Evolutionary conservation across 306 rosid species (phyloP), one percentile per base, ranked within the genome.

Genomic region (Gillenia trifoliata): DNA sequence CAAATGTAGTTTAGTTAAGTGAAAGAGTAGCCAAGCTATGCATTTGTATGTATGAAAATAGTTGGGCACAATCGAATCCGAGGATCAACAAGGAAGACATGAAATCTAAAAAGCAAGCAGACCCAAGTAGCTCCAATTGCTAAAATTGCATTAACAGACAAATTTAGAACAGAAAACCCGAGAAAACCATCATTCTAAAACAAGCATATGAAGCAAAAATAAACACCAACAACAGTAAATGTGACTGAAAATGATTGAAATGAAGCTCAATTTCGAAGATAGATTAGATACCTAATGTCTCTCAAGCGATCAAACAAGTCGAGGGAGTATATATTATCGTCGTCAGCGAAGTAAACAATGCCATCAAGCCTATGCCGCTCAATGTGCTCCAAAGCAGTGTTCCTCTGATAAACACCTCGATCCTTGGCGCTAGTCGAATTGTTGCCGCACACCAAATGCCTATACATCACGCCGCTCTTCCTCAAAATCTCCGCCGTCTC

Each of bases 361-460:
- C 93, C 99, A 77, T 95, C 96, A 63, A 95, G 93, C 72, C 77
- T 84, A 70, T 95, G 99, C 28, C 55, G 83, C 72, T 92, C 98
- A 84, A 95, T 89, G 86, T 95, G 98, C 77, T 95, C 90, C 89
- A 95, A 84, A n/a, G 98, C 99, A 1, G 81, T 79, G 73, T 95
- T 95, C 86, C 99, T 85, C 88, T 92, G 99, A 79, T 89, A 86
- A 76, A 95, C 98, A 8, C 99, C 99, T 77, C 99, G 85, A 76
- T 92, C 99, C 83, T 95, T 95, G 36, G 87, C 80, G 30, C 80
- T 85, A 0, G 87, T 89, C 62, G 61, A 80, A 71, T 92, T 95
- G 86, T 82, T 85, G 38, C 72, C 20, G 40, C 98, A 87, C 15
- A 89, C 98, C 85, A 95, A 84, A 78, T 95, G 98, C 86, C 99